Evolutionary conservation across 176 grass and related monocot species (phyloP).

Genomic region (Triticum aestivum): DNA sequence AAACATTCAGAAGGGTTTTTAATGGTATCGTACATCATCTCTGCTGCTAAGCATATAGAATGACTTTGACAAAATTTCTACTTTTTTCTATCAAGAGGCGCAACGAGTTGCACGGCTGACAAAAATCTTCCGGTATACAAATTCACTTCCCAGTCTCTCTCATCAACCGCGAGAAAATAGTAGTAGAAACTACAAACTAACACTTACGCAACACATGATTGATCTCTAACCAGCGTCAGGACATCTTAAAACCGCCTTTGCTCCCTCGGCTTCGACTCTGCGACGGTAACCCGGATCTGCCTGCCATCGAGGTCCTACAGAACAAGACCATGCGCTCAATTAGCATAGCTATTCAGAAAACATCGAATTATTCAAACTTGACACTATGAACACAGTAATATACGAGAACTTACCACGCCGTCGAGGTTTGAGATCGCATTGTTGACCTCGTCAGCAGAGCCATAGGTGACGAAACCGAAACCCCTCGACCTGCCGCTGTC

Average conservation of each 20-base stretch:
- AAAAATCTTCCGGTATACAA: constrained; percentile 26
- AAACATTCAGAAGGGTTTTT: neutral
- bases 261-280: constrained; percentile 75
- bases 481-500: constrained; percentile 93
- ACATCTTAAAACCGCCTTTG: constrained; percentile 44
- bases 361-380: neutral
- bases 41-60: neutral
- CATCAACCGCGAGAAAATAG: constrained; percentile 23
- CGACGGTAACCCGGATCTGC: constrained; percentile 75
- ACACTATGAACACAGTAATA: neutral
- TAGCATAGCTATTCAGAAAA: neutral
- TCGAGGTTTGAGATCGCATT: constrained; percentile 83
- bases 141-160: constrained; percentile 11
- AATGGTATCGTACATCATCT: neutral
- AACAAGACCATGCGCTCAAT: neutral
- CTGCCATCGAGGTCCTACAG: constrained; percentile 84
- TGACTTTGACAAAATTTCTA: constrained; percentile 20
- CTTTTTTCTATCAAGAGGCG: neutral
- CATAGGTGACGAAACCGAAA: constrained; percentile 90
- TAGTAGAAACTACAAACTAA: constrained; percentile 32
- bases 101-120: constrained; percentile 1
- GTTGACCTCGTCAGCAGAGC: constrained; percentile 54
- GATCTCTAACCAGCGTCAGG: constrained; percentile 18
- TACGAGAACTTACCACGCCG: constrained; percentile 61
- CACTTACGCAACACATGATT: constrained; percentile 5